Evolutionary conservation across 2,329 filamentous ascomycete species (phyloP), one percentile per base, ranked within the genome.

Genomic region (Colletotrichum phormii): DNA sequence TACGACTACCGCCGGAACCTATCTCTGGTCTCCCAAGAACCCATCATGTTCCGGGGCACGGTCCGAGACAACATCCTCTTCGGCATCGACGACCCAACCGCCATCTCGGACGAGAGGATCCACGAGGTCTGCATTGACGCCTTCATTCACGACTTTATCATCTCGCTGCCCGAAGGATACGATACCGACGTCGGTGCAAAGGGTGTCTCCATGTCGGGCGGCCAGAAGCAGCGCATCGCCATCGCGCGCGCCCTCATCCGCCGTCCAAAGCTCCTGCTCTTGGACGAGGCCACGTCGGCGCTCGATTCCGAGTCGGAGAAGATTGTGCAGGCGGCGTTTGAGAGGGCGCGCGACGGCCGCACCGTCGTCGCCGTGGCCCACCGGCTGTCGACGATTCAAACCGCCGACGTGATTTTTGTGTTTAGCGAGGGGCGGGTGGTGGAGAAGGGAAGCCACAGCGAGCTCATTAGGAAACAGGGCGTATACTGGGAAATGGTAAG

Each of bases 281-380:
- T 91, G 0, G 89, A 91, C 62, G 89, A 91, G 77, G 89, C 89
- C 3, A 91, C 89, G 0, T 86, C 84, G 1, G 86, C 85, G 37
- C 81, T 91, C 0, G 89, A 91, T 70, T 87, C 87, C 1, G 83
- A 89, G 73, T 87, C 85, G 0, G 89, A 91, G 77, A 84, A 85
- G 42, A 60, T 88, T 3, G 86, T 94, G 8, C 85, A 90, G 46
- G 72, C 72, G 5, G 74, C 72, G 2, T 72, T 75, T n/a, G 74
- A 75, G 42, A 83, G 78, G 70, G 83, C 82, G 0, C 68, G 72
- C 12, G 29, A 72, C 3, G 72, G 72, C 33, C 54, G 74, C 42
- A 85, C 84, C 3, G 82, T 85, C 37, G 79, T 86, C 61, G 82
- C 81, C 5, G 81, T 86, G 46, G 83, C 83, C 13, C 84, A 86